A percentile compares a stretch with the other conserved stretches of the same genome.
Conservation (phyloP, 1,139 yeast genomes). For the Candida anutae region DNA sequence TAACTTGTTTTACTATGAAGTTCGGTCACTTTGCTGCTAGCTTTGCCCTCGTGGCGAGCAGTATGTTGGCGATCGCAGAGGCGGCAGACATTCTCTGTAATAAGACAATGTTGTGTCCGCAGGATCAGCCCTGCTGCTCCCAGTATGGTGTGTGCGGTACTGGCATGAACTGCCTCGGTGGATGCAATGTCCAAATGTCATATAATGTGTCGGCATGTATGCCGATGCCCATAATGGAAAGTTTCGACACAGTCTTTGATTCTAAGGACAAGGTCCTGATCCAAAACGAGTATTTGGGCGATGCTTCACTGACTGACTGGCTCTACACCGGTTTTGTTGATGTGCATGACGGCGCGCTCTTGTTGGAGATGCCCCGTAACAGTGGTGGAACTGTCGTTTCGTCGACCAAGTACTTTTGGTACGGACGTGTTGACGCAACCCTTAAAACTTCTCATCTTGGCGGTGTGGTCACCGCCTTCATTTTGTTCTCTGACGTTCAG, state of each 20-base stretch:
- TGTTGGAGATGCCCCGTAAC: conserved; percentile 70
- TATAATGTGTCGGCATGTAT: conserved; percentile 57
- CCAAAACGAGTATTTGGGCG: conserved; percentile 55
- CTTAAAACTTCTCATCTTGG: conserved; percentile 65
- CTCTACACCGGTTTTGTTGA: conserved; percentile 63
- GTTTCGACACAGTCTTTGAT: conserved; percentile 29
- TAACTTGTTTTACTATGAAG: no score
- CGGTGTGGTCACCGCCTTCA: conserved; percentile 86
- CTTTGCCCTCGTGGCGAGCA: no score
- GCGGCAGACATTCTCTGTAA: conserved; percentile 34
- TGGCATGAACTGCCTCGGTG: conserved; percentile 74
- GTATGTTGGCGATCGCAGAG: no score
- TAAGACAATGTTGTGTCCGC: conserved; percentile 52
- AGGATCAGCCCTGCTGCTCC: conserved; percentile 70
- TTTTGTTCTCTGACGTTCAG: conserved; percentile 74
- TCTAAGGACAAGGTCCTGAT: conserved; percentile 21
- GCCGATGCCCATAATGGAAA: conserved; percentile 47
- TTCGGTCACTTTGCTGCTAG: no score
- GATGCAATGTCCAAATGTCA: conserved; percentile 68
- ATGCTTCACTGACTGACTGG: conserved; percentile 63
- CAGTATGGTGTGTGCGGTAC: conserved; percentile 82
- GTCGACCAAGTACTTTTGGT: conserved; percentile 77
- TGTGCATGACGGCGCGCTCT: conserved; percentile 45
- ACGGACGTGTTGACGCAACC: conserved; percentile 67
- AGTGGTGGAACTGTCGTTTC: conserved; percentile 79